Conservation (phyloP, 2,329 filamentous ascomycete species). For the Sporothrix mexicana region DNA sequence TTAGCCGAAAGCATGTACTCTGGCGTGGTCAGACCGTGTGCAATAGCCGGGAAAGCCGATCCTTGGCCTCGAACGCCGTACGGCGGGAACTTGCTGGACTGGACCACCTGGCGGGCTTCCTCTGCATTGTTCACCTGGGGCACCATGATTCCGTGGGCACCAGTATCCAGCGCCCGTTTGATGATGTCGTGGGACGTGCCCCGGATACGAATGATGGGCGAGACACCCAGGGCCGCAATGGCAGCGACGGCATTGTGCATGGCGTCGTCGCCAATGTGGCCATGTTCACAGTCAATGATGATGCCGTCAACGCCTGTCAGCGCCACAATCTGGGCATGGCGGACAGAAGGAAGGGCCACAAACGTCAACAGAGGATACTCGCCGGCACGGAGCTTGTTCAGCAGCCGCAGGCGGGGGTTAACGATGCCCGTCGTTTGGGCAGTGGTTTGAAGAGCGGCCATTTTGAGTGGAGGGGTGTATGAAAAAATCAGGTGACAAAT, state of each 20-base stretch:
- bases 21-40: constrained; percentile 51
- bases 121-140: constrained; percentile 54
- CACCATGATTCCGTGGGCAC: constrained; percentile 58
- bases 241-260: constrained; percentile 62
- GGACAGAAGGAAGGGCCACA: constrained; percentile 54
- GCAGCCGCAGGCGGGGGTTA: constrained; percentile 32
- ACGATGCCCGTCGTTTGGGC: constrained; percentile 40
- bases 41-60: constrained; percentile 56
- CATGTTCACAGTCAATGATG: constrained; percentile 60
- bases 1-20: constrained; percentile 59
- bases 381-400: constrained; percentile 44
- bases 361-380: constrained; percentile 54
- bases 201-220: constrained; percentile 50
- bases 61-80: constrained; percentile 56
- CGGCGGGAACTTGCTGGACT: constrained; percentile 58
- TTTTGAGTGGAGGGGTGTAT: not conserved
- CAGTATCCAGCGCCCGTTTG: constrained; percentile 58
- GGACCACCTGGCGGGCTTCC: constrained; percentile 53
- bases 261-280: constrained; percentile 56
- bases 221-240: constrained; percentile 54
- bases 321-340: constrained; percentile 56
- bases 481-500: too few species aligned
- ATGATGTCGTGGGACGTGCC: constrained; percentile 52
- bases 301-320: constrained; percentile 56
- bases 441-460: constrained; percentile 17